Evolutionary conservation across 2,329 filamentous ascomycete genomes (phyloP), one percentile per base, ranked within the genome.

Genomic region (Elsinoe ampelina): DNA sequence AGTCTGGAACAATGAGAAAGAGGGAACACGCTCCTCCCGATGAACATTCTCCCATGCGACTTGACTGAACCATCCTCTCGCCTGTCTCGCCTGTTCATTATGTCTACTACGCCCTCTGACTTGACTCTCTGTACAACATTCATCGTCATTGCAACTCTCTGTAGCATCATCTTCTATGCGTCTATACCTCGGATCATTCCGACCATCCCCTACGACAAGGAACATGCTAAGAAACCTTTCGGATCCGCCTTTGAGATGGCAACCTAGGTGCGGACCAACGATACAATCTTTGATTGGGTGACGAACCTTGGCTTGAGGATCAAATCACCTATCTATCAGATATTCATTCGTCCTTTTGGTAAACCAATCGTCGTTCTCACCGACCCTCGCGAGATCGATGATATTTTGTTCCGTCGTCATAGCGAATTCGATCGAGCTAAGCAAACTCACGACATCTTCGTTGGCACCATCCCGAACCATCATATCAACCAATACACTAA

Each of bases 231-330:
- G 1, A 66, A 22, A 15, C 15, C 77, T 0, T 62, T 76, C 11
- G 76, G 76, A 3, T 75, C 79, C 59, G 59, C 73, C 1, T 72
- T 73, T 1, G 71, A 71, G 47, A 68, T 74, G 60, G 62, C 75
- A 52, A 61, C 62, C 8, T 69, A 71, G 59, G 64, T 71, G 13
- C 22, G 36, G 0, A 20, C 11, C 5, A 15, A 30, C 10, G n/a
- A 15, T 13, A 11, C 15, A 22, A 22, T 48, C 15, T 48, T 48
- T 22, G 43, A 48, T 22, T 64, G 58, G 43, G 35, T 65, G 30
- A 55, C 58, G 6, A 47, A 57, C n/a, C 56, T 59, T 7, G 32
- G 50, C 42, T 45, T 42, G 22, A 55, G 59, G 19, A 52, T 72
- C 47, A 61, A 71, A 5, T 70, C 69, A 10, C 73, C 75, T 0